Evolutionary conservation across 2,329 filamentous ascomycete species (phyloP).

Genomic region (Juglanconis oblonga): DNA sequence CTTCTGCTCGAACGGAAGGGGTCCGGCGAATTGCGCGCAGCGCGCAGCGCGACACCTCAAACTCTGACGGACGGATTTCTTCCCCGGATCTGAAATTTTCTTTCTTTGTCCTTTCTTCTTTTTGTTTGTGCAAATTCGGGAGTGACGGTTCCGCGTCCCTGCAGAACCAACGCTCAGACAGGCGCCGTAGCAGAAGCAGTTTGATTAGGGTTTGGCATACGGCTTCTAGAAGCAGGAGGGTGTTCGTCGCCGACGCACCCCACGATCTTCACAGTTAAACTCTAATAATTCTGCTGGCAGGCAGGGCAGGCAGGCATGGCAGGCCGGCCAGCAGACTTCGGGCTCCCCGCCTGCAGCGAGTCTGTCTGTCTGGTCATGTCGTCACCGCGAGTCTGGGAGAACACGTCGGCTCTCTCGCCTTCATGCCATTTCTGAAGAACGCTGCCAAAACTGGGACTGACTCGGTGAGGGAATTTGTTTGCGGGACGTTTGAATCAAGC

Average conservation of each 20-base stretch:
- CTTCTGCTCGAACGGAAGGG: not conserved
- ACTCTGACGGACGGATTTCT: not conserved
- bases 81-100: not conserved
- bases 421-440: not conserved
- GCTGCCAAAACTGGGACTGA: not conserved
- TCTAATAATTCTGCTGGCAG: not conserved
- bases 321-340: not conserved
- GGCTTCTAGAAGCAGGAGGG: conserved; percentile 3
- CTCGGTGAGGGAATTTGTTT: not conserved
- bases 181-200: not conserved
- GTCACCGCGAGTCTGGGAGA: too few relatives aligned
- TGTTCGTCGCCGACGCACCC: not conserved
- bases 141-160: conserved; percentile 1
- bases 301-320: not conserved
- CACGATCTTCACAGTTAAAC: not conserved
- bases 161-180: not conserved
- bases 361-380: too few relatives aligned
- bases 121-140: not conserved
- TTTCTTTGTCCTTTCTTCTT: not conserved
- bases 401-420: not conserved
- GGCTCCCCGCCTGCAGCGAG: not conserved
- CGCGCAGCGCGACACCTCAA: not conserved
- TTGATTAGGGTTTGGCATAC: not conserved
- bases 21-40: not conserved
- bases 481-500: not conserved